Percentiles rank a stretch among this genome's conserved stretches.
Conservation (phyloP, 1,284 basidiomycete genomes). For the Wallemia mellicola region DNA sequence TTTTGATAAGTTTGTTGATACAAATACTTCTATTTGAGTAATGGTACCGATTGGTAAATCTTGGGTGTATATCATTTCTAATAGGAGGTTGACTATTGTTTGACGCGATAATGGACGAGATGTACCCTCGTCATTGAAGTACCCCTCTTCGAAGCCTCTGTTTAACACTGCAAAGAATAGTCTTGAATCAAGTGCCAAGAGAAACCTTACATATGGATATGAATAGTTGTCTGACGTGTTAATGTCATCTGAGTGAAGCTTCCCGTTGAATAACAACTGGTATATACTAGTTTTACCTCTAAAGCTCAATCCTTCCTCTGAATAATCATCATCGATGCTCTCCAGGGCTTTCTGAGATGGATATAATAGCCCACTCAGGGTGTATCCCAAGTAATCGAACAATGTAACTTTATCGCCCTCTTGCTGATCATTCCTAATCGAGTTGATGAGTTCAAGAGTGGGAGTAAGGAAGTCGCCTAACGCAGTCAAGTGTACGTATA, state of each 20-base stretch:
- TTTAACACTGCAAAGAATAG: background rate
- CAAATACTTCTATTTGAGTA: background rate
- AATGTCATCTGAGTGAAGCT: background rate
- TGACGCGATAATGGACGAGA: background rate
- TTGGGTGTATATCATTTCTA: background rate
- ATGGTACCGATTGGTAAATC: background rate
- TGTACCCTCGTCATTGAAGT: background rate
- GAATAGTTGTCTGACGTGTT: background rate
- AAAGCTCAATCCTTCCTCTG: background rate
- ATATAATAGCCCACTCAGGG: background rate
- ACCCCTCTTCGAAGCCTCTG: background rate
- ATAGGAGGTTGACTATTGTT: background rate
- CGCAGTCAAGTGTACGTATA: background rate
- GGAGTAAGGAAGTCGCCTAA: background rate
- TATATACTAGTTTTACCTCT: background rate
- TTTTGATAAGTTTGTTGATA: background rate
- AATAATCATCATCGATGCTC: background rate
- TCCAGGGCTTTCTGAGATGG: background rate
- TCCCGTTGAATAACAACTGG: background rate
- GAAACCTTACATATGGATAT: background rate
- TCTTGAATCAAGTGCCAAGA: background rate
- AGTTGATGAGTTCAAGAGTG: background rate
- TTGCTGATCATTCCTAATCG: background rate
- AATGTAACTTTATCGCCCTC: background rate
- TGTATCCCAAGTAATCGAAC: background rate